Evolutionary conservation across 75 land plant species (phyloP), one percentile per base, ranked within the genome.

Genomic region (Isoetes taiwanensis): DNA sequence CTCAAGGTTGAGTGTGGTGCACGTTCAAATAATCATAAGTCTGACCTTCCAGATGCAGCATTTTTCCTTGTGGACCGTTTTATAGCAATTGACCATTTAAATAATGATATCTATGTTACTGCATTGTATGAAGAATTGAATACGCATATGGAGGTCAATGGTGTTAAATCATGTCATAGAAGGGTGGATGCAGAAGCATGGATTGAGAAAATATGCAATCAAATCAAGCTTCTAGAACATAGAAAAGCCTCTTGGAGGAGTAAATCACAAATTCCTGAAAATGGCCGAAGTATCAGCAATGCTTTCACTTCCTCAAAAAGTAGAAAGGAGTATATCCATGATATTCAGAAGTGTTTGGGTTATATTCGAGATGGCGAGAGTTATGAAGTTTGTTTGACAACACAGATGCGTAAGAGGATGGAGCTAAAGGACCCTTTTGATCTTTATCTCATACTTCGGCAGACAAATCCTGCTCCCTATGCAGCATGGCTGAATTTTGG

Each of bases 401-500:
- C 86, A 14, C 99, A 94, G 50, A 59, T 84, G 55, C 72, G 72
- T 57, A 88, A 73, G 54, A 73, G 41, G 39, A 52, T 78, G 23
- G 59, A 46, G 4, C 58, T 72, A 4, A 57, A 68, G 25, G 80
- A 88, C 54, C 31, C 66, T 32, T 65, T 94, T 17, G 65, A 63
- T 3, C 73, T 94, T 27, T 94, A 94, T 57, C 78, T 88, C 12
- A 67, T 69, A 23, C 73, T 94, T 20, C 76, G 99, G 23, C 66
- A 77, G 42, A 69, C 59, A 58, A 94, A 94, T 61, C 99, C 99
- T 5, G 90, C 99, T 3, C 99, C 99, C 16, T 94, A 84, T 82
- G 90, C 99, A 37, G 80, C 99, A 0, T 94, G 96, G 99, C 74
- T 94, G 14, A 77, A 82, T 72, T 94, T 94, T 75, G 66, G 86